phyloP scores from a whole-genome alignment of 495 filamentous ascomycete species.

The Penicillium samsonianum region DNA sequence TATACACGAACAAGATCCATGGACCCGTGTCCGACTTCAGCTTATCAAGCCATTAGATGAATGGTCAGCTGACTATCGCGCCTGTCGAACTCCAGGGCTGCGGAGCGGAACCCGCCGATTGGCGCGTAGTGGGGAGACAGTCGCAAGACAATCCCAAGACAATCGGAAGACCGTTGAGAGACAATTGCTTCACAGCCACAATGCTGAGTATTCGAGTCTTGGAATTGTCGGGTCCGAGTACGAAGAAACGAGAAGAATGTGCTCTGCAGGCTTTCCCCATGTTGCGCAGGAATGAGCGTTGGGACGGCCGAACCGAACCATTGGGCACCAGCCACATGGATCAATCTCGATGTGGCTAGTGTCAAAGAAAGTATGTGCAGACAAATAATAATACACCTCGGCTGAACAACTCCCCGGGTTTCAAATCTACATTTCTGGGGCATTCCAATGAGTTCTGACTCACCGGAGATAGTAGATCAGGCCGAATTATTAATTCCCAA shows the following conservation, averaged over 20 bases:
- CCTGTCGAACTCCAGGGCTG: constrained; percentile 7
- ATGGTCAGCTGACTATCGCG: constrained; percentile 14
- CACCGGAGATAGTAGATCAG: constrained; percentile 6
- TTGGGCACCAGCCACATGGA: constrained; percentile 11
- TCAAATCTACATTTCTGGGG: not conserved
- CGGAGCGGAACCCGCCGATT: constrained; percentile 15
- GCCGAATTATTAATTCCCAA: constrained; percentile 6
- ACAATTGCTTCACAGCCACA: constrained; percentile 8
- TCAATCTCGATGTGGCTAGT: constrained; percentile 9
- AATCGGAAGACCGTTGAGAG: constrained; percentile 6
- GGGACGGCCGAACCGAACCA: constrained; percentile 4
- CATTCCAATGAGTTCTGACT: constrained; percentile 2
- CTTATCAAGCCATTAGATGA: constrained; percentile 5
- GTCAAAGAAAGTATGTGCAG: not conserved
- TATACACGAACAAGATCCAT: constrained; percentile 5
- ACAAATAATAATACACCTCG: not conserved
- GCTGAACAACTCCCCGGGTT: not conserved
- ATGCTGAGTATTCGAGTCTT: not conserved
- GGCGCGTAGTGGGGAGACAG: constrained; percentile 8
- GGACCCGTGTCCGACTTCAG: constrained; percentile 8
- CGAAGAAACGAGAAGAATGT: not conserved
- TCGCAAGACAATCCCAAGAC: constrained; percentile 6
- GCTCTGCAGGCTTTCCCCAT: not conserved
- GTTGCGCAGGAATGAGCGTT: constrained; percentile 1
- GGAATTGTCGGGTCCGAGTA: not conserved